phyloP scores from a whole-genome alignment of 1,284 basidiomycete genomes.

The Golubevia pallescens region DNA sequence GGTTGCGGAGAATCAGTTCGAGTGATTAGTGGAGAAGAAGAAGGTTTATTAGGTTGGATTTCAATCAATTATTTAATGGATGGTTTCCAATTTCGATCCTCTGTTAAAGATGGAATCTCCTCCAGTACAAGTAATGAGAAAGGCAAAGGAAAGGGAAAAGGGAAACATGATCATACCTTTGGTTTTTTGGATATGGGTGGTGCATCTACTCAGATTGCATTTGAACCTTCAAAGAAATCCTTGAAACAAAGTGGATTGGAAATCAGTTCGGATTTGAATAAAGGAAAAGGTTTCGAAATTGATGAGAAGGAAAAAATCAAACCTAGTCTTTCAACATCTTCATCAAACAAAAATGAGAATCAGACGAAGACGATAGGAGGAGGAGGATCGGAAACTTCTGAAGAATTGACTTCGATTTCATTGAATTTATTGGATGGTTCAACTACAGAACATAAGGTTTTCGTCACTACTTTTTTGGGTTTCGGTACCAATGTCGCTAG shows the following conservation, averaged over 20 bases:
- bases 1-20: conserved; percentile 47
- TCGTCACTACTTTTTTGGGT: conserved; percentile 61
- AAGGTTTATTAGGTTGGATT: conserved; percentile 62
- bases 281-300: conserved; percentile 7
- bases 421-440: conserved; percentile 56
- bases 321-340: neutral
- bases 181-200: conserved; percentile 64
- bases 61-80: conserved; percentile 64
- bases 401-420: conserved; percentile 18
- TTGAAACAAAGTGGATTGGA: too few species aligned
- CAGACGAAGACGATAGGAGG: neutral
- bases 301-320: conserved; percentile 12
- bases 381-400: neutral
- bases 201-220: conserved; percentile 60
- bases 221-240: conserved; percentile 42
- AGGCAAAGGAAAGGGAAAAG: neutral
- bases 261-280: too few species aligned
- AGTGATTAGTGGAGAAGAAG: conserved; percentile 62
- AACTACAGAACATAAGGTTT: conserved; percentile 51
- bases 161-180: conserved; percentile 41
- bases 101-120: neutral
- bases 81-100: conserved; percentile 50
- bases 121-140: neutral
- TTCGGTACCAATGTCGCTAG: conserved; percentile 62
- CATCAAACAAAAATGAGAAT: too few species aligned